Conservation (phyloP, 148 eudicot species). For the Dysphania ambrosioides region DNA sequence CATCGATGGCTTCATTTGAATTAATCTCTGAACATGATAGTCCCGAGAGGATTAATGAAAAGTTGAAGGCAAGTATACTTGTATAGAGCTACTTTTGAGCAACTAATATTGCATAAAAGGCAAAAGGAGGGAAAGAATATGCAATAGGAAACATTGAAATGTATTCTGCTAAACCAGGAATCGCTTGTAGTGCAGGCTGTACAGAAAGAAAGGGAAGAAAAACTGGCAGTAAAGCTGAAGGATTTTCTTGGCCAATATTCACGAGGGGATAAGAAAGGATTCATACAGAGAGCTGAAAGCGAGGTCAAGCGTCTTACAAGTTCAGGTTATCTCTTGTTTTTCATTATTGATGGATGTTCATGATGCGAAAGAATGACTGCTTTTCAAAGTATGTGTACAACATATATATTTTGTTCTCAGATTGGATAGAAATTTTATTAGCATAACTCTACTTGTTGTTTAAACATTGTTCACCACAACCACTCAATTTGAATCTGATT, state of each 20-base stretch:
- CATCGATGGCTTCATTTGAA: constrained; percentile 93
- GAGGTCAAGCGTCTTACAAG: constrained; percentile 72
- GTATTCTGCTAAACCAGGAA: too few relatives aligned
- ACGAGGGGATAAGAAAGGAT: constrained; percentile 75
- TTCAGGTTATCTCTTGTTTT: too few relatives aligned
- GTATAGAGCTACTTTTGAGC: too few relatives aligned
- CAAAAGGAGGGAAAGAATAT: too few relatives aligned
- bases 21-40: constrained; percentile 53
- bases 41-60: constrained; percentile 69
- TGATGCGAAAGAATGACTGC: too few relatives aligned
- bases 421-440: neutral
- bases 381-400: too few relatives aligned
- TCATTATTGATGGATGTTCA: too few relatives aligned
- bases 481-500: too few relatives aligned
- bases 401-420: neutral
- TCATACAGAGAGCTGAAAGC: constrained; percentile 56
- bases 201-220: constrained; percentile 89
- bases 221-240: constrained; percentile 59
- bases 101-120: too few relatives aligned
- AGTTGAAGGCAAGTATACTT: constrained; percentile 65
- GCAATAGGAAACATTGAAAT: too few relatives aligned
- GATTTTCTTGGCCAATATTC: constrained; percentile 62
- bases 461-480: too few relatives aligned
- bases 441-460: neutral
- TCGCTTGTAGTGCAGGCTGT: constrained; percentile 49